These are phyloP conservation scores for Malania oleifera DNA, from an alignment of 164 flowering plant species.

Conservation along the genomic window DNA sequence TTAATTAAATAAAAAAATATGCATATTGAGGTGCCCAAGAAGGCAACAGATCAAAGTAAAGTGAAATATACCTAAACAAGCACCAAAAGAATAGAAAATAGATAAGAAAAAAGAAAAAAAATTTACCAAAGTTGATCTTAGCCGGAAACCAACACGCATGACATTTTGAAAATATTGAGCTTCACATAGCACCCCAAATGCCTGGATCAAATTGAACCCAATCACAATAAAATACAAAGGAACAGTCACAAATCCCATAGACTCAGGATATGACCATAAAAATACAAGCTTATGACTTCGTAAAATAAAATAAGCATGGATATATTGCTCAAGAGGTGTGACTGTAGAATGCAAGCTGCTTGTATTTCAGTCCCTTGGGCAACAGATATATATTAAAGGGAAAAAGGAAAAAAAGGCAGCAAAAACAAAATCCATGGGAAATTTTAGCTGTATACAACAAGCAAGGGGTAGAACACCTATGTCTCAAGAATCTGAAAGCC, in stretches of 20 bases:
- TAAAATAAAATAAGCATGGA: neutral
- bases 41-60: neutral
- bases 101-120: neutral
- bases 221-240: no score
- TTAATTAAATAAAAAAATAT: neutral
- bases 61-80: neutral
- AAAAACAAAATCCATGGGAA: no score
- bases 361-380: no score
- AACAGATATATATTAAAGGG: no score
- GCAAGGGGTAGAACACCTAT: no score
- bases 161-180: slow-evolving; percentile 98
- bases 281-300: neutral
- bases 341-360: no score
- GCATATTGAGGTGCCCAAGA: neutral
- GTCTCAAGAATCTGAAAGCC: no score
- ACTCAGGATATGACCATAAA: neutral
- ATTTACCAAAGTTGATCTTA: slow-evolving; percentile 83
- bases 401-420: no score
- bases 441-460: no score
- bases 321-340: no score
- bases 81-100: neutral
- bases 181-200: slow-evolving; percentile 76
- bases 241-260: no score
- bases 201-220: slow-evolving; percentile 36
- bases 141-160: slow-evolving; percentile 91